phyloP scores from a whole-genome alignment of 2,329 filamentous ascomycete genomes.

The Fusarium oligoseptatum region DNA sequence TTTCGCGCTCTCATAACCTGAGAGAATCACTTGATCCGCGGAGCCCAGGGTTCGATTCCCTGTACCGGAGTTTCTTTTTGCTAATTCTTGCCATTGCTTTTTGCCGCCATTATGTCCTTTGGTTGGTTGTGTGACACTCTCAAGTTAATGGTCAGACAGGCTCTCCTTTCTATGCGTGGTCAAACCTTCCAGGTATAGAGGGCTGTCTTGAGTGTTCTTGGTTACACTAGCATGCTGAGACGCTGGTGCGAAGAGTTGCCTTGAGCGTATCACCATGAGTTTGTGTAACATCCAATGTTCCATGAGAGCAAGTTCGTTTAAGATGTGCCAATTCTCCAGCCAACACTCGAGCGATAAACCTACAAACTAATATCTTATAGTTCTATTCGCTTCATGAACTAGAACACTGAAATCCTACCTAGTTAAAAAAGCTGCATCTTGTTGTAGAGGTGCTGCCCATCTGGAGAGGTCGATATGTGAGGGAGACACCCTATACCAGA shows the following conservation, averaged over 20 bases:
- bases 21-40: slow-evolving; percentile 18
- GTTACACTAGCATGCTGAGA: neutral
- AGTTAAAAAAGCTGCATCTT: too few relatives aligned
- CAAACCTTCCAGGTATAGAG: too few relatives aligned
- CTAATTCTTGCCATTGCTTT: neutral
- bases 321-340: neutral
- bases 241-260: neutral
- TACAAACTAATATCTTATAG: neutral
- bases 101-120: too few relatives aligned
- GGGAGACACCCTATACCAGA: neutral
- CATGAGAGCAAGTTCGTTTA: neutral
- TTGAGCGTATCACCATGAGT: neutral
- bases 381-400: neutral
- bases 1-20: slow-evolving; percentile 31
- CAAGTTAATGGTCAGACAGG: too few relatives aligned
- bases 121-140: too few relatives aligned
- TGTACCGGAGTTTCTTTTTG: slow-evolving; percentile 9
- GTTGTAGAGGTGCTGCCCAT: too few relatives aligned
- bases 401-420: fast-evolving
- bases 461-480: neutral
- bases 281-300: neutral
- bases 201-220: too few relatives aligned
- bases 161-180: too few relatives aligned
- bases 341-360: fast-evolving
- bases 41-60: slow-evolving; percentile 36